Evolutionary conservation across 345 rosid genomes (phyloP), one percentile per base, ranked within the genome.

Genomic region (Punica granatum): DNA sequence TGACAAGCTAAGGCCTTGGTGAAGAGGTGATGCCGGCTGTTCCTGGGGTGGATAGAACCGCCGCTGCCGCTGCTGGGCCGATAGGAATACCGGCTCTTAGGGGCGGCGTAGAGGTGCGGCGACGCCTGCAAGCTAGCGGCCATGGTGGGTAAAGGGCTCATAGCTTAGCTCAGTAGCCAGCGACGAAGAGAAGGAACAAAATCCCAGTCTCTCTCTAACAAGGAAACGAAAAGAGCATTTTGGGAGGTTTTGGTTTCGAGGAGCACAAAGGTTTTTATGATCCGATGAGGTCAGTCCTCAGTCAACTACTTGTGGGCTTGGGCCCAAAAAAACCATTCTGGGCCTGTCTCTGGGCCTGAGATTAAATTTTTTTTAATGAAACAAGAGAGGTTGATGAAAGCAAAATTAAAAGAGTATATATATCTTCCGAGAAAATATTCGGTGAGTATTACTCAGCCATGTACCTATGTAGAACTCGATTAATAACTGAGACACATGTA

Each of bases 131-230:
- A 54, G 60, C 37, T 64, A 31, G 70, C 66, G 30, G 70, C 75
- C 75, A 72, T 59, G 70, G 70, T 67, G 26, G 70, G 37, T 48
- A 72, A 60, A 34, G 70, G 70, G 75, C 70, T 72, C 75, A 72
- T 72, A 28, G 31, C 73, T 68, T 31, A 48, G 56, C 35, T 32
- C 33, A 33, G 43, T 21, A 6, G 35, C 8, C 3, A 46, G 60
- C 25, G 44, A 13, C 58, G 62, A 0, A 0, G 65, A 31, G 48
- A 25, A 54, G 46, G 25, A 13, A 42, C 23, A 41, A 60, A 37
- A n/a, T 23, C 18, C 4, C n/a, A n/a, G 16, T 46, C 19, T 44
- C 12, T 54, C n/a, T n/a, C n/a, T n/a, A n/a, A n/a, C 21, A 11
- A 10, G 7, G 42, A 5, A 37, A 37, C 1, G 42, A 37, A 37